These are phyloP conservation scores for Solidago caesia DNA, from an alignment of 129 eudicot genomes.

Conservation along the genomic window DNA sequence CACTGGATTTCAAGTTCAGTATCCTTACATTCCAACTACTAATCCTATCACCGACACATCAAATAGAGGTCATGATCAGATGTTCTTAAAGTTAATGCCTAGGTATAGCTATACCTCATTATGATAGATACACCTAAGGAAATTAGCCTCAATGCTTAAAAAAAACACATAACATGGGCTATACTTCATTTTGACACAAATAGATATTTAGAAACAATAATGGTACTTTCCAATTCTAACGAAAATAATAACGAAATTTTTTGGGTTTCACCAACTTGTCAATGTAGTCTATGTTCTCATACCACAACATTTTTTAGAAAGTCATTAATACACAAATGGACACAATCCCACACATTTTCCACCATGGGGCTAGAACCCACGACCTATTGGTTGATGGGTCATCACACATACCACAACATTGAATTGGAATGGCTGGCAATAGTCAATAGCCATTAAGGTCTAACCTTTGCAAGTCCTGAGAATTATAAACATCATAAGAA, in stretches of 20 bases:
- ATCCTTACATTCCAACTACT: conserved; percentile 3
- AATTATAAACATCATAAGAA: too few relatives aligned
- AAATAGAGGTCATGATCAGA: background rate
- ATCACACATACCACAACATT: too few relatives aligned
- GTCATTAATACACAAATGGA: too few relatives aligned
- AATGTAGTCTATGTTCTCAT: background rate
- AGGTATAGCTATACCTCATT: background rate
- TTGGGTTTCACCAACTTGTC: conserved; percentile 6
- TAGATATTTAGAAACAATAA: background rate
- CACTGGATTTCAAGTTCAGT: background rate
- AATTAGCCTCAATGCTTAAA: background rate
- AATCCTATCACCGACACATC: background rate
- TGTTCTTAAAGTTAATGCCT: background rate
- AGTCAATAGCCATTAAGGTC: background rate
- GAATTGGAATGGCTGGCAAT: background rate
- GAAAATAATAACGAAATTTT: background rate
- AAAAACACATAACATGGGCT: background rate
- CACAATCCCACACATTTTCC: background rate
- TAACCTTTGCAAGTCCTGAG: background rate
- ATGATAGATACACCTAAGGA: background rate
- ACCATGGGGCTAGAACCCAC: background rate
- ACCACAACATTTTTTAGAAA: too few relatives aligned
- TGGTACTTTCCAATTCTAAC: background rate
- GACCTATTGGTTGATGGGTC: too few relatives aligned
- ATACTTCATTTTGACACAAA: background rate